Evolutionary conservation across 208 protist genomes (phyloP), one percentile per base, ranked within the genome.

Genomic region (Entamoeba nuttalli): DNA sequence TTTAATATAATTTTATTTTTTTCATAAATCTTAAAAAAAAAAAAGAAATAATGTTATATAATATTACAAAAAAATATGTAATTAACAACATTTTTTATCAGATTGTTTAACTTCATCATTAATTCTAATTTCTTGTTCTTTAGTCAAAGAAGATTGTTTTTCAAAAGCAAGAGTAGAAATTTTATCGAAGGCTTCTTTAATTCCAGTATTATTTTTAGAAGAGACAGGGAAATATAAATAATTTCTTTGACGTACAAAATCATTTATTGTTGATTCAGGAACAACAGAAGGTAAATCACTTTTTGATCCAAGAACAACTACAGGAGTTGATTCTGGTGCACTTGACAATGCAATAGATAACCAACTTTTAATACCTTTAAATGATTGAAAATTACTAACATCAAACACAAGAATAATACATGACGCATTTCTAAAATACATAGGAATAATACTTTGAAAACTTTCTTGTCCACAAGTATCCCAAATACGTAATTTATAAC

Each of bases 341-440:
- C 62, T 84, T 35, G 62, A 84, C 2, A 84, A n/a, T 11, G 62
- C 62, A 30, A 84, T 35, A 30, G 62, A 84, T 11, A 98, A 94
- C 98, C 98, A 98, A 95, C 97, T 96, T 71, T 96, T 93, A 11
- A 98, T 95, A 25, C 97, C 97, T 17, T 97, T 95, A 95, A 98
- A 98, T 15, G 97, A 96, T 93, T 97, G 62, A 4, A 96, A 96
- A 93, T 98, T 96, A 93, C 96, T 98, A 62, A 98, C 97, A 94
- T 98, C 98, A 97, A 98, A 98, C 69, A 98, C 98, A 4, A 98
- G 95, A 57, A 98, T 97, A 4, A 98, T 96, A 48, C 97, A 97
- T 51, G 52, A 41, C 4, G 51, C 25, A 17, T 95, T 55, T 25
- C 94, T 30, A 19, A 95, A 35, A 69, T 95, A 95, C 35, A 41